Evolutionary conservation across 495 filamentous ascomycete genomes (phyloP), one percentile per base, ranked within the genome.

Genomic region (Daldinia concentrica): DNA sequence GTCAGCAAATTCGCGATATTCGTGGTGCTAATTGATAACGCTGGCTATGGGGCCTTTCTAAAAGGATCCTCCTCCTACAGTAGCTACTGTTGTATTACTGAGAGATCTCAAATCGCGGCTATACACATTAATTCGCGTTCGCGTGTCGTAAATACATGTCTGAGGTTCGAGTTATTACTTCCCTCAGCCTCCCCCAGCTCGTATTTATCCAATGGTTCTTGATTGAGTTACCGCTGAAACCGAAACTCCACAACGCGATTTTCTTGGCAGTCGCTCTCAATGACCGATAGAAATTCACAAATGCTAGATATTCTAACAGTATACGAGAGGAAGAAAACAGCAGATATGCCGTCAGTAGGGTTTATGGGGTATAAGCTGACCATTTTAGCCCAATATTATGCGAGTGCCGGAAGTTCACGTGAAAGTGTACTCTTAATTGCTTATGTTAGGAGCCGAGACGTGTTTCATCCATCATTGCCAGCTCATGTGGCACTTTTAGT

Each of bases 381-480:
- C 3, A 8, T n/a, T 41, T 43, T 27, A 15, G 22, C 14, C 14
- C 14, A 60, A 43, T 0, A n/a, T 36, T 52, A 61, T 51, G 22
- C 37, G 19, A 26, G 9, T 34, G 29, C 24, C 32, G 22, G 58
- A 50, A 58, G 48, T 45, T 48, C 54, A 52, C 27, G 34, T 43
- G 64, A 11, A 48, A 30, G 30, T 19, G 19, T n/a, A 39, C 50
- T 66, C 52, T 36, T 32, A 62, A 55, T 19, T 36, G 34, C 50
- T 60, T 41, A 22, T 4, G 27, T 26, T 29, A 56, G 61, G 43
- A 73, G 36, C 58, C 58, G 52, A 73, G 34, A 56, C 71, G 30
- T 60, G 71, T 73, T 73, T 73, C 71, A 73, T 64, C 64, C 36
- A 34, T 63, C 58, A 60, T 60, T 59, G 34, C 61, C 34, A 36